A percentile compares a stretch with the other conserved stretches of the same genome.
These are phyloP conservation scores for Saccharata proteae DNA, from an alignment of 2,329 filamentous ascomycete genomes.

Conservation along the genomic window DNA sequence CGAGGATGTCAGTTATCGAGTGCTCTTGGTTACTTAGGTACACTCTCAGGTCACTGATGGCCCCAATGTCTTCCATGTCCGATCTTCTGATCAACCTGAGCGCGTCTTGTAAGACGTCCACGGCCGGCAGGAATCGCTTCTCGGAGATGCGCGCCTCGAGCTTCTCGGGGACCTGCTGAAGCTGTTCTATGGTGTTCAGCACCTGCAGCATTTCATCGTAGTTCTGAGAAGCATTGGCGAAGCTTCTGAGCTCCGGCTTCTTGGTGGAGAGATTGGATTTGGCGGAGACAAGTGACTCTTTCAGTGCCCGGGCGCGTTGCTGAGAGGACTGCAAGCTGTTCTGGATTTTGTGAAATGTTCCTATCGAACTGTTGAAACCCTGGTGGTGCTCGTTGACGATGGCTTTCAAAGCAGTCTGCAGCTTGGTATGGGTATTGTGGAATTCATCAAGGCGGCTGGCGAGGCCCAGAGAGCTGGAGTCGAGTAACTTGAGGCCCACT, in stretches of 20 bases:
- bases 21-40: conserved; percentile 92
- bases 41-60: conserved; percentile 69
- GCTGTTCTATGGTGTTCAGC: conserved; percentile 59
- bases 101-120: conserved; percentile 82
- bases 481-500: conserved; percentile 86
- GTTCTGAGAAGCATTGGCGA: conserved; percentile 75
- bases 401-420: conserved; percentile 85
- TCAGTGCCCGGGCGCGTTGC: conserved; percentile 67
- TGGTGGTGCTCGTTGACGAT: conserved; percentile 99
- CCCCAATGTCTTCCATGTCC: conserved; percentile 84
- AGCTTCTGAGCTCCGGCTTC: conserved; percentile 80
- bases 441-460: conserved; percentile 83
- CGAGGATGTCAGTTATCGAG: conserved; percentile 79
- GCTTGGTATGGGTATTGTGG: conserved; percentile 66
- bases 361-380: conserved; percentile 97
- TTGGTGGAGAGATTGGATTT: conserved; percentile 73
- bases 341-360: conserved; percentile 98
- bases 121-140: conserved; percentile 85
- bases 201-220: conserved; percentile 84
- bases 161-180: conserved; percentile 81
- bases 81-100: conserved; percentile 72
- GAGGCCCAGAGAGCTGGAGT: conserved; percentile 83
- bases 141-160: conserved; percentile 91
- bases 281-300: conserved; percentile 68
- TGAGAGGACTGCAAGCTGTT: conserved; percentile 83